Evolutionary conservation across 108 stramenopile species (phyloP).

Genomic region (Conticribra weissflogii): DNA sequence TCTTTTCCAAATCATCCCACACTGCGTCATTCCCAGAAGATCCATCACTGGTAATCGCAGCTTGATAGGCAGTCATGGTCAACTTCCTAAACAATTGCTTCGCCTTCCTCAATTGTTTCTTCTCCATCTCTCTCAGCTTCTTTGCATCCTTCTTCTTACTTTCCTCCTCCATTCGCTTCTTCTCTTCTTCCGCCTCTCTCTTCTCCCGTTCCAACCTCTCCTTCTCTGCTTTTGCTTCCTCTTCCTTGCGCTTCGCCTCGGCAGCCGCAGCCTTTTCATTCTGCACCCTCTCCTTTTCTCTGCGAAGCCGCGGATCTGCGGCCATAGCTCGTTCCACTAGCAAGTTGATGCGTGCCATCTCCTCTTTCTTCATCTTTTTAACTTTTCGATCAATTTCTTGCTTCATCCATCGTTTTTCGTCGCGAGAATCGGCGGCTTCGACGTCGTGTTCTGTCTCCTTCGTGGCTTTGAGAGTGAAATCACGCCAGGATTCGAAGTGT

Average conservation of each 20-base stretch:
- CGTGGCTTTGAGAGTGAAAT: slow-evolving; percentile 85
- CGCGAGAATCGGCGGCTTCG: slow-evolving; percentile 90
- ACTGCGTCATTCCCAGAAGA: slow-evolving; percentile 49
- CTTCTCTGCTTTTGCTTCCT: slow-evolving; percentile 57
- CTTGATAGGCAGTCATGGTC: slow-evolving; percentile 54
- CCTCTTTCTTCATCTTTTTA: slow-evolving; percentile 93
- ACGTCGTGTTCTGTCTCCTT: slow-evolving; percentile 85
- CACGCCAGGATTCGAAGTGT: slow-evolving; percentile 95
- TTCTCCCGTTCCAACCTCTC: slow-evolving; percentile 57
- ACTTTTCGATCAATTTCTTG: slow-evolving; percentile 94
- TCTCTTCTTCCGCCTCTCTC: slow-evolving; percentile 40
- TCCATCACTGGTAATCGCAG: slow-evolving; percentile 45
- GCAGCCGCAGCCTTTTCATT: slow-evolving; percentile 61
- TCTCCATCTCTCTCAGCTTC: slow-evolving; percentile 72
- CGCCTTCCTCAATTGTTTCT: slow-evolving; percentile 81
- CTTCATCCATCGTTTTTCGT: slow-evolving; percentile 98
- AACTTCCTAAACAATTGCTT: slow-evolving; percentile 68
- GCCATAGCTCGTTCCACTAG: slow-evolving; percentile 96
- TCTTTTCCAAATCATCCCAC: slow-evolving; percentile 56
- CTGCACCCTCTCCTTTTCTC: slow-evolving; percentile 58
- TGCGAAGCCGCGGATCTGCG: slow-evolving; percentile 88
- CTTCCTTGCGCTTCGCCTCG: slow-evolving; percentile 47
- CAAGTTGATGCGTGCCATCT: slow-evolving; percentile 85
- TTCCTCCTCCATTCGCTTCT: slow-evolving; percentile 46
- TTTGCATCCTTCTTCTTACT: slow-evolving; percentile 48